Evolutionary conservation across 495 filamentous ascomycete species (phyloP).

Genomic region (Neurospora africana): DNA sequence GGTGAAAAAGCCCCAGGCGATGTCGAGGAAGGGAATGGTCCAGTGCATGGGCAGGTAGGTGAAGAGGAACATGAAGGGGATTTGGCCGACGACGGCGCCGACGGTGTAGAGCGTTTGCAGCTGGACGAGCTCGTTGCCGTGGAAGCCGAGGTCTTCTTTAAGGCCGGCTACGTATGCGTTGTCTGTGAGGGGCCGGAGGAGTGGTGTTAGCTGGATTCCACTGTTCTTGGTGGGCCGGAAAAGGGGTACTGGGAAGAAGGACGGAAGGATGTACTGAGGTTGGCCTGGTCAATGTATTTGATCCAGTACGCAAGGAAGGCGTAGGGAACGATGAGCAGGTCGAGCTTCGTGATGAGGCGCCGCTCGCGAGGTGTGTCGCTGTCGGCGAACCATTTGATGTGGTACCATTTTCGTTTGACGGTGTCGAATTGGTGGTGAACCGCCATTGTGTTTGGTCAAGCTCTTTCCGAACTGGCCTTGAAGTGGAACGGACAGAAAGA

Average conservation of each 20-base stretch:
- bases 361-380: conserved; percentile 33
- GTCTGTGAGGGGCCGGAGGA: conserved; percentile 12
- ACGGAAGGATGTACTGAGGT: conserved; percentile 13
- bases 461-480: neutral
- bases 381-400: conserved; percentile 30
- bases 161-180: conserved; percentile 31
- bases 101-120: conserved; percentile 40
- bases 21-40: conserved; percentile 32
- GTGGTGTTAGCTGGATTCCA: conserved; percentile 1
- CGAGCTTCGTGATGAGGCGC: conserved; percentile 35
- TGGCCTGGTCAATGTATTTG: conserved; percentile 36
- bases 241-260: neutral
- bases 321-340: conserved; percentile 25
- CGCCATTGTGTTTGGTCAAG: neutral
- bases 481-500: neutral
- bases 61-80: conserved; percentile 42
- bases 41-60: conserved; percentile 38
- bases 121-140: conserved; percentile 39
- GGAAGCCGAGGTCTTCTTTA: conserved; percentile 28
- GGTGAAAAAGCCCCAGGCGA: conserved; percentile 39
- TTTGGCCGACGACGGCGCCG: conserved; percentile 40
- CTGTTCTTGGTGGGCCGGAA: neutral
- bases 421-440: conserved; percentile 4
- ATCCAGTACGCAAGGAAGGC: conserved; percentile 38
- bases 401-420: conserved; percentile 27